Conservation (phyloP, 1,284 basidiomycete genomes). For the Clitocybe nebularis region DNA sequence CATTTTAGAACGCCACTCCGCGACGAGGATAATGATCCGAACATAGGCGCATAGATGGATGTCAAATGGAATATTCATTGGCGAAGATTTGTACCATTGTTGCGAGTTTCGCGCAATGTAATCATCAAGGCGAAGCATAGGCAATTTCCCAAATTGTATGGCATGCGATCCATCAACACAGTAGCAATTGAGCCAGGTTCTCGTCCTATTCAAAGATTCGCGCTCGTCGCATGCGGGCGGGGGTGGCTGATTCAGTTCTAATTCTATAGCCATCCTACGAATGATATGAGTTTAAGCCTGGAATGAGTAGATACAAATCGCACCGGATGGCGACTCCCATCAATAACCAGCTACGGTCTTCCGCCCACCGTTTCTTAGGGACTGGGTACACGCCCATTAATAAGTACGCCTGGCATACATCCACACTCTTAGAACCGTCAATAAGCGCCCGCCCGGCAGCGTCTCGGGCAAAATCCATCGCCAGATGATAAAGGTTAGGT, state of each 20-base stretch:
- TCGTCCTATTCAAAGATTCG: slow-evolving; percentile 46
- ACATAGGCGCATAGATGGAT: slow-evolving; percentile 54
- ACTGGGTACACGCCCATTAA: slow-evolving; percentile 50
- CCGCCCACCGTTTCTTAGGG: slow-evolving; percentile 52
- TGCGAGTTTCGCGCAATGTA: slow-evolving; percentile 51
- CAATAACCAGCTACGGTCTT: slow-evolving; percentile 55
- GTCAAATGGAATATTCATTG: slow-evolving; percentile 43
- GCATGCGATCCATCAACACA: slow-evolving; percentile 61
- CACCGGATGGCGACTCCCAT: slow-evolving; percentile 58
- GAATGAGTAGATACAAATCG: slow-evolving; percentile 8
- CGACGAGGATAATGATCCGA: slow-evolving; percentile 45
- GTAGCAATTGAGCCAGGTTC: slow-evolving; percentile 69
- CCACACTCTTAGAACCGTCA: slow-evolving; percentile 45
- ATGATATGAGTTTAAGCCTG: slow-evolving; percentile 1
- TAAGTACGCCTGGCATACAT: slow-evolving; percentile 54
- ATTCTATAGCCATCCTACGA: slow-evolving; percentile 47
- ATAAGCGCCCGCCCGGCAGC: slow-evolving; percentile 48
- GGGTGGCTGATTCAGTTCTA: slow-evolving; percentile 45
- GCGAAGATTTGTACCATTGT: slow-evolving; percentile 48
- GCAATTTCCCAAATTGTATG: slow-evolving; percentile 63
- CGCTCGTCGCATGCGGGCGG: slow-evolving; percentile 32
- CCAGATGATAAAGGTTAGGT: slow-evolving; percentile 41
- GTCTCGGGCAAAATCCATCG: slow-evolving; percentile 51
- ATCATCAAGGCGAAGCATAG: slow-evolving; percentile 57
- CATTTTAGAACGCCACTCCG: slow-evolving; percentile 36